Base-by-base conservation (phyloP, 345 rosid species). In the Gossypium herbaceum region DNA sequence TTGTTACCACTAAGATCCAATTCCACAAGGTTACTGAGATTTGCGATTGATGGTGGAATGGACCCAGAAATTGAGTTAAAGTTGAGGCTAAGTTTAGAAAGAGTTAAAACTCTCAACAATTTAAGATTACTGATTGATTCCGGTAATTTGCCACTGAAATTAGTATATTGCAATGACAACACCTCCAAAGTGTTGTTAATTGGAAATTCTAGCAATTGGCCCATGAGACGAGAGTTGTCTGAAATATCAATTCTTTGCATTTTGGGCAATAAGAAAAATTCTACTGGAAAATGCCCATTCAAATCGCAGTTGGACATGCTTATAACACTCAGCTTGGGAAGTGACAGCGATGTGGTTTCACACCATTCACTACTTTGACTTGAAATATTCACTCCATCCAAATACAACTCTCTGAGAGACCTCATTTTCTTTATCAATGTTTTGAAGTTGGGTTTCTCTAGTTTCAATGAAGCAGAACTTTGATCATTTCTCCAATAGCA, bases 41-140 rank as follows among this genome's bases (percentile, higher is more conserved):
- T 68, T 68, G 41, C 57, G 3, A 68, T 13, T 47, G 72, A 47
- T 2, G 72, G 2, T 47, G 72, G 72, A 66, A 66, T 66, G 16
- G 47, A 17, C 16, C 48, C 47, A 34, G 0, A 43, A 10, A 41
- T 29, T 29, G 34, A 29, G 34, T 29, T 29, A 29, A 29, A 29
- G 34, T 3, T 29, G 34, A 29, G 34, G 34, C 34, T 29, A 29
- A 3, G 34, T 29, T 29, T 29, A 29, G 34, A 29, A 29, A 29
- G 34, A 41, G 10, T 64, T 3, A 9, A 12, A 44, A n/a, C 2
- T 2, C 2, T 16, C 17, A 51, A 51, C 5, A 51, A 12, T 3
- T 51, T 12, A 51, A 51, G 55, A 51, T 51, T 51, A 13, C 55
- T 29, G 34, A 29, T 3, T 29, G 34, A 29, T 29, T 29, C 5